Percentiles rank a stretch among this genome's conserved stretches.
phyloP scores from a whole-genome alignment of 164 flowering plant species.

The Vitis rotundifolia region DNA sequence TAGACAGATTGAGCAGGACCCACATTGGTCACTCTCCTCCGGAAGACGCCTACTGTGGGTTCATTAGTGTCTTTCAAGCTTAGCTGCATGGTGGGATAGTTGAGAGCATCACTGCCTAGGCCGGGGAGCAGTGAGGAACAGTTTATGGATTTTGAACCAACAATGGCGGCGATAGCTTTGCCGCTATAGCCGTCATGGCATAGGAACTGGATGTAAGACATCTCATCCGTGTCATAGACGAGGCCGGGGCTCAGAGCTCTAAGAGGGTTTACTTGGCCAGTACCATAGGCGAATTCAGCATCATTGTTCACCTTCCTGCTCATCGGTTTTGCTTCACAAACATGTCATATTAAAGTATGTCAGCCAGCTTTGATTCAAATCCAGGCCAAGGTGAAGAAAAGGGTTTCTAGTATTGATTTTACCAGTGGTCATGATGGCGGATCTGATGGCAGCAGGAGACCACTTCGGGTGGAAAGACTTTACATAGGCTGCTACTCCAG shows the following conservation, averaged over 20 bases:
- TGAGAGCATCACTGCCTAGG: constrained; percentile 30
- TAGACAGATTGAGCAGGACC: constrained; percentile 55
- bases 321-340: constrained; percentile 59
- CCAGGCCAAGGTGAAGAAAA: not conserved
- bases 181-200: constrained; percentile 62
- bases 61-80: constrained; percentile 19
- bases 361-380: too few species aligned
- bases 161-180: constrained; percentile 26
- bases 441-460: constrained; percentile 71
- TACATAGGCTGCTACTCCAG: constrained; percentile 57
- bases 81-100: constrained; percentile 79
- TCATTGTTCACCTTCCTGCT: constrained; percentile 45
- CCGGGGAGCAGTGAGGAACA: constrained; percentile 54
- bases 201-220: constrained; percentile 61
- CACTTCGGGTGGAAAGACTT: constrained; percentile 67
- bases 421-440: constrained; percentile 53
- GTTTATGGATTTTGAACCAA: constrained; percentile 42
- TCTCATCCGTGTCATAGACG: constrained; percentile 59
- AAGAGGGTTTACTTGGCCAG: constrained; percentile 72
- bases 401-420: not conserved
- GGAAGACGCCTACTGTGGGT: constrained; percentile 40
- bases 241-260: constrained; percentile 70
- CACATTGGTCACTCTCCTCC: constrained; percentile 69
- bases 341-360: not conserved
- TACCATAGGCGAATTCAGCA: constrained; percentile 72